Evolutionary conservation across 768 basidiomycete genomes (phyloP).

Genomic region (Glaciozyma antarctica): DNA sequence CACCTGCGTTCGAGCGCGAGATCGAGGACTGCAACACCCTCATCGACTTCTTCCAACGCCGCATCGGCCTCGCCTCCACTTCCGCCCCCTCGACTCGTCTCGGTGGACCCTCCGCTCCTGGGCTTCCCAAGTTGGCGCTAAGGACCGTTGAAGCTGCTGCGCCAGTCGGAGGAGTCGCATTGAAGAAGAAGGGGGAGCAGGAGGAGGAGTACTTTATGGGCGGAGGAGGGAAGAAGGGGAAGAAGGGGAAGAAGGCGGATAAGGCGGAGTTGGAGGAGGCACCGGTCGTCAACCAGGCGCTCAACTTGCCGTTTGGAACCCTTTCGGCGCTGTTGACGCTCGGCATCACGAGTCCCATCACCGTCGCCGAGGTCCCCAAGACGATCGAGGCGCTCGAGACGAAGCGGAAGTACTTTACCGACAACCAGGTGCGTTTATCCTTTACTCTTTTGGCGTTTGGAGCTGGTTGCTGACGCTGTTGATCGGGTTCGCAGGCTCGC

Average conservation of each 20-base stretch:
- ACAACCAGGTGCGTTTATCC: conserved; percentile 62
- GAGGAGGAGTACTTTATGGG: conserved; percentile 71
- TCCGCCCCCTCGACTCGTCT: conserved; percentile 31
- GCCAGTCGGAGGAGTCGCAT: conserved; percentile 56
- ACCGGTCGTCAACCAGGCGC: conserved; percentile 38
- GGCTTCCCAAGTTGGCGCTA: conserved; percentile 71
- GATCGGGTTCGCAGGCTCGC: conserved; percentile 21
- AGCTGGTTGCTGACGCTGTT: too few species aligned
- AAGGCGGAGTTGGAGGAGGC: conserved; percentile 31
- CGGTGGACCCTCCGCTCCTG: conserved; percentile 41
- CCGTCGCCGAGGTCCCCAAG: conserved; percentile 63
- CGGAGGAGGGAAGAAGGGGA: conserved; percentile 57
- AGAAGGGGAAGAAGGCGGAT: conserved; percentile 38
- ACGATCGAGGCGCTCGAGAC: conserved; percentile 81
- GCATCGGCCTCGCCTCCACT: conserved; percentile 35
- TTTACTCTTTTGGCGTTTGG: background rate
- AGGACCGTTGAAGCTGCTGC: conserved; percentile 67
- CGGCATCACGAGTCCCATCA: conserved; percentile 81
- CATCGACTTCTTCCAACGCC: conserved; percentile 60
- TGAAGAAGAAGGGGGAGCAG: conserved; percentile 89
- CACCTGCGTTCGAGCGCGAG: conserved; percentile 80
- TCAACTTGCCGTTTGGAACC: conserved; percentile 75
- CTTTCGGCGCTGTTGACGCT: conserved; percentile 76
- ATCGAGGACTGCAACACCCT: conserved; percentile 95
- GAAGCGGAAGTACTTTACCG: conserved; percentile 91